Conservation (phyloP, 345 rosid genomes). For the Clausena lansium region DNA sequence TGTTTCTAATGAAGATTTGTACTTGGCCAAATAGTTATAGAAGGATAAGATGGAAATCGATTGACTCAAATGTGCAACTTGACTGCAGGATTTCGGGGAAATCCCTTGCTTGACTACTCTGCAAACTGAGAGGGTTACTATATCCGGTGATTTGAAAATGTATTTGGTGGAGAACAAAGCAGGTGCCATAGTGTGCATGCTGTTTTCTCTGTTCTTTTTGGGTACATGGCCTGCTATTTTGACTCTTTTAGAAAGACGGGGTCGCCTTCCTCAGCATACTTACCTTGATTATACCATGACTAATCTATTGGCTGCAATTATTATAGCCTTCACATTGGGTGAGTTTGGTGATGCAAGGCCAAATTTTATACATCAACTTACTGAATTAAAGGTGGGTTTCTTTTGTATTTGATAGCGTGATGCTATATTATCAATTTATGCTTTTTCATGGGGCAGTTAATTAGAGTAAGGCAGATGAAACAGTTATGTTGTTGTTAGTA, state of each 20-base stretch:
- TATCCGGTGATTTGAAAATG: slow-evolving; percentile 37
- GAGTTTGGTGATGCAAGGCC: slow-evolving; percentile 47
- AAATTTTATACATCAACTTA: slow-evolving; percentile 56
- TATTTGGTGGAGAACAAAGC: slow-evolving; percentile 79
- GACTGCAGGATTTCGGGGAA: slow-evolving; percentile 27
- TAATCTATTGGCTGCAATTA: slow-evolving; percentile 64
- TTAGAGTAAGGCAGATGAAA: not conserved
- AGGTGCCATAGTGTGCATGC: slow-evolving; percentile 75
- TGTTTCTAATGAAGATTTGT: not conserved
- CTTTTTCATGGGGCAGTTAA: not conserved
- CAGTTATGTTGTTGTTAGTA: not conserved
- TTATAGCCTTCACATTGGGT: slow-evolving; percentile 74
- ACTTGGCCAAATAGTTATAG: not conserved
- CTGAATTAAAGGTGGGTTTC: slow-evolving; percentile 43
- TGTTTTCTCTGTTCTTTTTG: slow-evolving; percentile 59
- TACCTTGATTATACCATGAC: slow-evolving; percentile 80
- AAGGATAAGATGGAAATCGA: not conserved
- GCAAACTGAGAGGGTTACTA: slow-evolving; percentile 7
- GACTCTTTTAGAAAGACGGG: slow-evolving; percentile 75
- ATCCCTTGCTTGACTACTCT: slow-evolving; percentile 13
- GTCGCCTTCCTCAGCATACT: slow-evolving; percentile 89
- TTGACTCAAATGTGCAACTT: not conserved
- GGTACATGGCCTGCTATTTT: slow-evolving; percentile 91
- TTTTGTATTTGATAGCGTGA: not conserved
- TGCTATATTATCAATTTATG: not conserved